Evolutionary conservation across 164 flowering plant genomes (phyloP).

Genomic region (Piper longum): DNA sequence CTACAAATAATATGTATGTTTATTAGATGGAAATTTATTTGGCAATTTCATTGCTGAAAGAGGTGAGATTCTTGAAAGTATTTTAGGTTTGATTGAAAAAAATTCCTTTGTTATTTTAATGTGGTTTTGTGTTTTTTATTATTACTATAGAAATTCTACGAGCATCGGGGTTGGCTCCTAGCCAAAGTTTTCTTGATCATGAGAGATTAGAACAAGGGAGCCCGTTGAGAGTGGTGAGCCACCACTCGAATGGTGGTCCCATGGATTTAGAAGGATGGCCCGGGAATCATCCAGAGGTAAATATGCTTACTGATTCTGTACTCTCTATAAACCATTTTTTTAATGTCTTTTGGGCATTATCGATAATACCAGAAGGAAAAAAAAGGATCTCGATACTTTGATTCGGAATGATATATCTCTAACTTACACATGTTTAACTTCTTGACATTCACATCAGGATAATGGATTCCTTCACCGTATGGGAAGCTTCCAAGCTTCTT

Average conservation of each 20-base stretch:
- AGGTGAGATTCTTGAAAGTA: not conserved
- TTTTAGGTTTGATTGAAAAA: not conserved
- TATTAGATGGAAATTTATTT: not conserved
- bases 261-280: slow-evolving; percentile 61
- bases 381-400: too few relatives aligned
- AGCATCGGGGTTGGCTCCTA: slow-evolving; percentile 31
- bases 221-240: slow-evolving; percentile 39
- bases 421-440: not conserved
- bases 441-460: slow-evolving; percentile 24
- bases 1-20: not conserved
- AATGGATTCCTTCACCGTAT: slow-evolving; percentile 45
- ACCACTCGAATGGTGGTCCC: slow-evolving; percentile 43
- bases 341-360: not conserved
- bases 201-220: slow-evolving; percentile 55
- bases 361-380: not conserved
- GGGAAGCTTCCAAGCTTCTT: slow-evolving; percentile 36
- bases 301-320: not conserved
- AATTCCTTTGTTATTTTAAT: too few relatives aligned
- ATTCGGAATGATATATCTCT: not conserved
- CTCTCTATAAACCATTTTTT: not conserved
- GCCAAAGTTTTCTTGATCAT: slow-evolving; percentile 40
- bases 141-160: slow-evolving; percentile 49
- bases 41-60: not conserved
- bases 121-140: not conserved
- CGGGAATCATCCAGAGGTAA: slow-evolving; percentile 52